These are phyloP conservation scores for Fusarium sp. DNA, from an alignment of 2,329 filamentous ascomycete species.

Conservation along the genomic window DNA sequence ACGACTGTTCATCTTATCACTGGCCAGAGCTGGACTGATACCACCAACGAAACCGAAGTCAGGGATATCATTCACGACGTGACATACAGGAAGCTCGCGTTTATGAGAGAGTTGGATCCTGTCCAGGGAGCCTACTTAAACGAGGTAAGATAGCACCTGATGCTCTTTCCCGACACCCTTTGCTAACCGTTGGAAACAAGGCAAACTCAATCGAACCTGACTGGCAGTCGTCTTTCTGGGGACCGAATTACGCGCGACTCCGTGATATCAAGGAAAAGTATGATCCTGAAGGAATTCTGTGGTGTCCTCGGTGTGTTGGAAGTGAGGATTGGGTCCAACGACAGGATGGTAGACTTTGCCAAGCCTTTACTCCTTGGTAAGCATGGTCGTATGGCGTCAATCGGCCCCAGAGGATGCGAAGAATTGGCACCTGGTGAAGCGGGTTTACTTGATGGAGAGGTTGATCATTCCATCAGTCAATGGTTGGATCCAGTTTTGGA, in stretches of 20 bases:
- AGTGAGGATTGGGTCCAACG: slow-evolving; percentile 9
- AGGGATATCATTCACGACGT: background rate
- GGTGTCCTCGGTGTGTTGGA: slow-evolving; percentile 5
- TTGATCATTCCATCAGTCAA: no score
- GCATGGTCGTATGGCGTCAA: fast-evolving
- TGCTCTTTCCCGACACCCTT: fast-evolving
- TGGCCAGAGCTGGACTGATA: background rate
- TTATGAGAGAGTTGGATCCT: background rate
- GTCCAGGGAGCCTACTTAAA: background rate
- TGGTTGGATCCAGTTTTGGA: no score
- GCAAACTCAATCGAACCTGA: background rate
- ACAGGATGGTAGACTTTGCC: background rate
- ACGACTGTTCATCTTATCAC: background rate
- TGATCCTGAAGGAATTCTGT: background rate
- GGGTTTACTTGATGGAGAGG: no score
- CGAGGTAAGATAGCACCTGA: background rate
- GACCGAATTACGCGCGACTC: background rate
- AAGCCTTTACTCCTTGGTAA: background rate
- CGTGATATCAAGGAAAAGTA: background rate
- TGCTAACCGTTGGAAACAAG: background rate
- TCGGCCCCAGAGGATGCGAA: fast-evolving
- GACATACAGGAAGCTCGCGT: background rate
- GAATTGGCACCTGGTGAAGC: fast-evolving
- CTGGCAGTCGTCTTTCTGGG: slow-evolving; percentile 11
- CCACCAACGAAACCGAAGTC: background rate